Evolutionary conservation across 2,329 filamentous ascomycete genomes (phyloP).

Genomic region (Cordyceps militaris): DNA sequence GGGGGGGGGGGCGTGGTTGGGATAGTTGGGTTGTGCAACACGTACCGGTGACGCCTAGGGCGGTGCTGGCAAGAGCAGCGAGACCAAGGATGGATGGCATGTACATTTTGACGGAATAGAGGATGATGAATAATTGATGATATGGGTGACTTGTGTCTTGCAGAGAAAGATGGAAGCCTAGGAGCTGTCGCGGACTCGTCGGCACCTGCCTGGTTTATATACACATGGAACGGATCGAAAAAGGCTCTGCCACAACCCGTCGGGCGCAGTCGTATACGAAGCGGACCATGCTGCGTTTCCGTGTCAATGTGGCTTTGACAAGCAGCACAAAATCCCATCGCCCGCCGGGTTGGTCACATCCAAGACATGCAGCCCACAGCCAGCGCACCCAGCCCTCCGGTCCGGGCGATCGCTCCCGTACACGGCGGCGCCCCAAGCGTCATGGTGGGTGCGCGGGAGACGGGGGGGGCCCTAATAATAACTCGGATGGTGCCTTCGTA

Average conservation of each 20-base stretch:
- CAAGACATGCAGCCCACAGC: not conserved
- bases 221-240: not conserved
- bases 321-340: not conserved
- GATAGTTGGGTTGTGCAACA: not conserved
- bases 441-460: not conserved
- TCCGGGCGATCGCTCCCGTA: not conserved
- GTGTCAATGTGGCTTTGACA: constrained; percentile 1
- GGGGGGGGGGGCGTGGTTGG: not conserved
- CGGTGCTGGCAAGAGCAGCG: constrained; percentile 31
- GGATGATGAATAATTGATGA: not conserved
- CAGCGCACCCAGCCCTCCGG: not conserved
- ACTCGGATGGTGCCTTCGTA: not conserved
- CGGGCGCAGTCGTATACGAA: not conserved
- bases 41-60: not conserved
- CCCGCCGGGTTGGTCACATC: not conserved
- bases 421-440: not conserved
- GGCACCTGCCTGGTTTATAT: not conserved
- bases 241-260: not conserved
- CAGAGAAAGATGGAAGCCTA: not conserved
- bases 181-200: not conserved
- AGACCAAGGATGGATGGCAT: constrained; percentile 33
- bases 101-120: constrained; percentile 33
- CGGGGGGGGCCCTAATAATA: no score
- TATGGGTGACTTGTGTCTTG: not conserved
- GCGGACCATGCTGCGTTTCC: not conserved